Base-by-base conservation (phyloP, 306 rosid genomes). In the Ormosia emarginata region DNA sequence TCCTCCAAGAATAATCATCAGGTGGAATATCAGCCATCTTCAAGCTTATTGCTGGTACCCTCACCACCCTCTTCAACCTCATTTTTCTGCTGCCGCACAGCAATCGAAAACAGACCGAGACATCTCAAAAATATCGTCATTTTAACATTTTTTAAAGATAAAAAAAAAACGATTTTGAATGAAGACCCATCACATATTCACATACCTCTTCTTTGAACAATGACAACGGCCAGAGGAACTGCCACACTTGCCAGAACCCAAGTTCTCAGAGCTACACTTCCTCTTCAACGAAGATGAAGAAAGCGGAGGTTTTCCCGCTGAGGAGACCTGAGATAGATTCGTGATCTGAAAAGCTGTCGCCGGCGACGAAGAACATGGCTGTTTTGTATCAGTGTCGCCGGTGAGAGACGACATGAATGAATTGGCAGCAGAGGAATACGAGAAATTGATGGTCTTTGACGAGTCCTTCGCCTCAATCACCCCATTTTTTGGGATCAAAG, bases 1-100 rank as follows among this genome's bases (percentile, higher is more conserved):
- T 93, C 59, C 98, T 87, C 98, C 98, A 93, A 4, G 98, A 93
- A 77, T 90, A 93, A 88, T 93, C 98, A 65, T 93, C 98, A 1
- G 98, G 97, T 83, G 98, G 98, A 40, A 93, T 93, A 86, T 93
- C 98, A 17, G 98, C 87, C 92, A 91, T 71, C 86, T 93, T 93
- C 87, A 90, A 83, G 84, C 97, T 93, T 75, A 91, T 91, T 3
- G 98, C 98, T 0, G 97, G 93, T 41, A 93, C 91, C 77, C 98
- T 88, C 71, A 93, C 92, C 3, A 90, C 93, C 77, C 92, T 93
- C 75, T 91, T 93, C 88, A 89, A 6, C 58, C 92, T 89, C 87
- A 83, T 15, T 86, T 91, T 93, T 74, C 98, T 90, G 72, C 53
- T 75, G 61, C 61, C 59, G 5, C 4, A 17, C 50, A 64, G 63